These are phyloP conservation scores for Pyrus pyrifolia DNA, from an alignment of 306 rosid genomes.

Conservation along the genomic window DNA sequence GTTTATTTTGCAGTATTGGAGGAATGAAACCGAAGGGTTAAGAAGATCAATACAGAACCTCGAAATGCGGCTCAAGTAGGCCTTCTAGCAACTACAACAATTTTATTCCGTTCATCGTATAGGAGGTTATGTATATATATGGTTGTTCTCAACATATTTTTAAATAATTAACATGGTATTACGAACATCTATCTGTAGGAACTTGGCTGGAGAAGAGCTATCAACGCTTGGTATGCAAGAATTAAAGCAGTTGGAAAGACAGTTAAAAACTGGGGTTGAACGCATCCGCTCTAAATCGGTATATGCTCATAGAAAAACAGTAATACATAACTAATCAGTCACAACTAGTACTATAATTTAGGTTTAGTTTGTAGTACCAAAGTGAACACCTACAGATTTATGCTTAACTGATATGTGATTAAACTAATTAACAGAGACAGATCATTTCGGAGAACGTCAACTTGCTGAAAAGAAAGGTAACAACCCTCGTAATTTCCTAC, in stretches of 20 bases:
- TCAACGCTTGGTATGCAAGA: conserved; percentile 37
- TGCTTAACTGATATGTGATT: background rate
- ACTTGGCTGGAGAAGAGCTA: conserved; percentile 44
- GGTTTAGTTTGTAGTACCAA: background rate
- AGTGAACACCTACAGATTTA: too few species aligned
- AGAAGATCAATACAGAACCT: conserved; percentile 21
- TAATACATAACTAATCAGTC: background rate
- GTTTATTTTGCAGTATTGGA: conserved; percentile 25
- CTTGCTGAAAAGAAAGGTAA: conserved; percentile 35
- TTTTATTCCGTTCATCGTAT: too few species aligned
- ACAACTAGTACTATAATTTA: background rate
- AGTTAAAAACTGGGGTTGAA: conserved; percentile 33
- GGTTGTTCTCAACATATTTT: background rate
- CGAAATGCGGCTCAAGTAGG: conserved; percentile 35
- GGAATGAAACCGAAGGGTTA: conserved; percentile 35
- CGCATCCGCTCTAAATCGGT: conserved; percentile 38
- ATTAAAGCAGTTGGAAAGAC: conserved; percentile 41
- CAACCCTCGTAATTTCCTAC: background rate
- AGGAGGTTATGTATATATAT: background rate
- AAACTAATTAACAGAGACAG: conserved; percentile 25
- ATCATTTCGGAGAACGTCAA: conserved; percentile 24
- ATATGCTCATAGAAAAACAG: background rate
- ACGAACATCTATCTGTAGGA: conserved; percentile 5
- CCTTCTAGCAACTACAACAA: background rate
- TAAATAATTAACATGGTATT: background rate